phyloP scores from a whole-genome alignment of 371 early-diverging fungal genomes.

The Coemansia sp. region DNA sequence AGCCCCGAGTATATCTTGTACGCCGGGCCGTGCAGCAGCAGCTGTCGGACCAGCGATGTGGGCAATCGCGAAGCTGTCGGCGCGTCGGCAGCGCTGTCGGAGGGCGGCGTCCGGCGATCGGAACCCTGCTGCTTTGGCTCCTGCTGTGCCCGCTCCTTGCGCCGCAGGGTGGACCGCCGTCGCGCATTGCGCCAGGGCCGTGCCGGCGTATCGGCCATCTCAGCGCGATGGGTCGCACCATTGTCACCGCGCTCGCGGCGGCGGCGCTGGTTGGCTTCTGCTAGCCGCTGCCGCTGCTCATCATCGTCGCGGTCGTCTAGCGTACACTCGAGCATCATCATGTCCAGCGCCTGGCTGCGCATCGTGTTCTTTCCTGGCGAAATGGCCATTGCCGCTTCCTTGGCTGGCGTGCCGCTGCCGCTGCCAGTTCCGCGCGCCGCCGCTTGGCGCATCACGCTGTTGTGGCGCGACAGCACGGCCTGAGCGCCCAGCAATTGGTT shows the following conservation, averaged over 20 bases:
- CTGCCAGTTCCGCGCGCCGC: conserved; percentile 1
- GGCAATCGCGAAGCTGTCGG: neutral
- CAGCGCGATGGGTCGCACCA: neutral
- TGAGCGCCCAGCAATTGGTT: conserved; percentile 51
- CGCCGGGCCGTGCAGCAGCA: conserved; percentile 75
- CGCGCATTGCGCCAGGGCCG: conserved; percentile 43
- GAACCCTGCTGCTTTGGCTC: neutral
- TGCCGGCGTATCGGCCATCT: conserved; percentile 1
- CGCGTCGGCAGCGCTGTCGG: neutral
- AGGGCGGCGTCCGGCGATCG: neutral
- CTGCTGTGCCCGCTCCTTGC: conserved; percentile 15
- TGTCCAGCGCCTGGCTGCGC: conserved; percentile 37
- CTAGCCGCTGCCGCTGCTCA: conserved; percentile 15
- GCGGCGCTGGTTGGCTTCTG: conserved; percentile 10
- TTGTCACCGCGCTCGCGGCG: conserved; percentile 9
- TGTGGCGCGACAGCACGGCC: conserved; percentile 46
- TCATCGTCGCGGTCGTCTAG: conserved; percentile 29
- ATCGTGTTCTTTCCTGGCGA: conserved; percentile 16
- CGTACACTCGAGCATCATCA: conserved; percentile 44
- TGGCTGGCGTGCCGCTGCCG: neutral
- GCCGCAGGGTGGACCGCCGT: conserved; percentile 45
- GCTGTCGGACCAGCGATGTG: conserved; percentile 46
- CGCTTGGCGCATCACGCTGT: conserved; percentile 30
- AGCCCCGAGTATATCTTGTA: conserved; percentile 68
- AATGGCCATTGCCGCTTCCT: neutral